Evolutionary conservation across 352 stramenopile species (phyloP).

Genomic region (Phytopythium delawarense): DNA sequence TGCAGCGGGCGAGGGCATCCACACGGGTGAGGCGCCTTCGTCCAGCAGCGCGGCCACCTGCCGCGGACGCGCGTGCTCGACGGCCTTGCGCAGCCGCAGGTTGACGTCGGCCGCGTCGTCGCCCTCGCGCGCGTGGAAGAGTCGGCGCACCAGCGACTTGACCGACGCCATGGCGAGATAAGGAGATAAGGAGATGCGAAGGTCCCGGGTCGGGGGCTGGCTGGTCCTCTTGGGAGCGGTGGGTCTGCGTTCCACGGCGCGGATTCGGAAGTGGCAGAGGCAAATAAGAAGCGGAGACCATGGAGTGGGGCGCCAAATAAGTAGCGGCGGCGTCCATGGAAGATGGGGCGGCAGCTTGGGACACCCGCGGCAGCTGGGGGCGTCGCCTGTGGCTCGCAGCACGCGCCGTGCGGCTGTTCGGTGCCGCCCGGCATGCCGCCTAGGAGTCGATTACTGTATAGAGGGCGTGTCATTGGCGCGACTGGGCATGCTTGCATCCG

Average conservation of each 20-base stretch:
- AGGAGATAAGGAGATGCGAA: neutral
- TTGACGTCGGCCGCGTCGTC: conserved; percentile 19
- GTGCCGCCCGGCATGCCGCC: too few species aligned
- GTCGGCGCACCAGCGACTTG: conserved; percentile 35
- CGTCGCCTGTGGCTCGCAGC: neutral
- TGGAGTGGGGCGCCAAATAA: neutral
- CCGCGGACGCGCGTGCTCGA: conserved; percentile 31
- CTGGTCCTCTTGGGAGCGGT: too few species aligned
- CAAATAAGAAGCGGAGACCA: conserved; percentile 1
- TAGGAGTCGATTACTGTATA: neutral
- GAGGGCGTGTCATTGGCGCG: neutral
- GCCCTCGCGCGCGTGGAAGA: conserved; percentile 37
- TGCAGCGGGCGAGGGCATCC: conserved; percentile 25
- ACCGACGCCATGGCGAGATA: conserved; percentile 27
- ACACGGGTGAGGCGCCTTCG: conserved; percentile 51
- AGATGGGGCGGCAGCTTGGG: neutral
- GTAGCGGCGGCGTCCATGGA: neutral
- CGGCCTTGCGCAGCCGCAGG: conserved; percentile 55
- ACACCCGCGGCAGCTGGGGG: conserved; percentile 1
- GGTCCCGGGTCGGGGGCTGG: too few species aligned
- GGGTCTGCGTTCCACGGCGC: neutral
- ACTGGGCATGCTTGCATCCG: too few species aligned
- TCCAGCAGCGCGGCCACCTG: conserved; percentile 55
- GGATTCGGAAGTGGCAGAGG: neutral
- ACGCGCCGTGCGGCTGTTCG: neutral